These are phyloP conservation scores for Fraxinus americana DNA, from an alignment of 257 asterid species.

Conservation along the genomic window DNA sequence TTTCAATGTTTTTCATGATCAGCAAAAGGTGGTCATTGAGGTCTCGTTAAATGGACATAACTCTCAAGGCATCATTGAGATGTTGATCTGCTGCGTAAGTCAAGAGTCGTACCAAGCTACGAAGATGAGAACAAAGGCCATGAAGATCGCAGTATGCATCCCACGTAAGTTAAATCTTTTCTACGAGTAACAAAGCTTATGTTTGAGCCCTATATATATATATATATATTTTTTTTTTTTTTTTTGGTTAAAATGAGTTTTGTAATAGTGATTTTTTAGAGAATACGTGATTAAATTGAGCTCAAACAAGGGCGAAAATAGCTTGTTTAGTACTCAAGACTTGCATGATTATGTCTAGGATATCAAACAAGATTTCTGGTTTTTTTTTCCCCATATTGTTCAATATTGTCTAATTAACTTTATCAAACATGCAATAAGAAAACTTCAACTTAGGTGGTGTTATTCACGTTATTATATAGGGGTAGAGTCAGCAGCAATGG, in stretches of 20 bases:
- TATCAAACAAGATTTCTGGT: too few relatives aligned
- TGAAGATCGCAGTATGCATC: not conserved
- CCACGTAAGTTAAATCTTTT: not conserved
- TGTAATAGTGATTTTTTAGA: too few relatives aligned
- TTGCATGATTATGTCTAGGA: not conserved
- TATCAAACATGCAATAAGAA: too few relatives aligned
- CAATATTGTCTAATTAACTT: too few relatives aligned
- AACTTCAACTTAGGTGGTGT: too few relatives aligned
- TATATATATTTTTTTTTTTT: too few relatives aligned
- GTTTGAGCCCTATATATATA: too few relatives aligned
- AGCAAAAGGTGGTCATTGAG: not conserved
- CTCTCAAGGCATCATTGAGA: not conserved
- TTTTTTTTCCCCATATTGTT: too few relatives aligned
- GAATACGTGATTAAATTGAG: too few relatives aligned
- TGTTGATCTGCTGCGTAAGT: not conserved
- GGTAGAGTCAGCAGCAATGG: constrained; percentile 12
- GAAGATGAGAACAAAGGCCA: not conserved
- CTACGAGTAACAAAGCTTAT: too few relatives aligned
- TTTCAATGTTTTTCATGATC: not conserved
- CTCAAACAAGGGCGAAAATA: too few relatives aligned
- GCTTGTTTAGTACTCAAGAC: not conserved
- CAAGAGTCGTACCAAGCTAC: not conserved
- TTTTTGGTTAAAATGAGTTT: too few relatives aligned
- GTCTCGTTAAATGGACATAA: not conserved
- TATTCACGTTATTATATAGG: not conserved